Evolutionary conservation across 352 stramenopile species (phyloP).

Genomic region (Phytophthora aleatoria): DNA sequence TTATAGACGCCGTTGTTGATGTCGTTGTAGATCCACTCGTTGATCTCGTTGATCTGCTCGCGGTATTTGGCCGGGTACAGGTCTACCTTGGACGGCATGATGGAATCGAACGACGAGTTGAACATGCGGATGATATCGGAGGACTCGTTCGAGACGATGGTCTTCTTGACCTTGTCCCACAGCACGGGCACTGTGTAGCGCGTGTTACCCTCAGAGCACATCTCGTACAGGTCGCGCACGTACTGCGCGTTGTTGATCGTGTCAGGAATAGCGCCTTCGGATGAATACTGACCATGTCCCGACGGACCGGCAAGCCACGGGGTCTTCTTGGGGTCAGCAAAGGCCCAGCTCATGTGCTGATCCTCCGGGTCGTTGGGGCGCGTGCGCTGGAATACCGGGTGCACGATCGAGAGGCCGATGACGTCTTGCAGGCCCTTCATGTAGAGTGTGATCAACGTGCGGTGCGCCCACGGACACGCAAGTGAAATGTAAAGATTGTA

Average conservation of each 20-base stretch:
- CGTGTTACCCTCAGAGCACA: slow-evolving; percentile 72
- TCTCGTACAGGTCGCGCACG: slow-evolving; percentile 85
- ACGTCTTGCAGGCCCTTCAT: slow-evolving; percentile 95
- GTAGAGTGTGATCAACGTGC: slow-evolving; percentile 84
- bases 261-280: slow-evolving; percentile 62
- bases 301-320: slow-evolving; percentile 66
- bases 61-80: slow-evolving; percentile 82
- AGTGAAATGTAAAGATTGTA: slow-evolving; percentile 97
- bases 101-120: slow-evolving; percentile 76
- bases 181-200: slow-evolving; percentile 92
- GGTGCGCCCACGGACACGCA: slow-evolving; percentile 92
- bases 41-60: slow-evolving; percentile 88
- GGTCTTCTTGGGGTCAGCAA: slow-evolving; percentile 72
- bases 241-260: slow-evolving; percentile 67
- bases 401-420: slow-evolving; percentile 93
- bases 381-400: slow-evolving; percentile 84
- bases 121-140: slow-evolving; percentile 95
- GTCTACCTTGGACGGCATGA: slow-evolving; percentile 72
- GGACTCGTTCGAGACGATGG: slow-evolving; percentile 95
- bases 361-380: slow-evolving; percentile 74
- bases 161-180: slow-evolving; percentile 90
- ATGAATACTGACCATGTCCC: slow-evolving; percentile 74
- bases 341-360: slow-evolving; percentile 78
- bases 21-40: slow-evolving; percentile 92
- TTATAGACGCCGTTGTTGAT: slow-evolving; percentile 95